A percentile compares a stretch with the other conserved stretches of the same genome.
Evolutionary conservation across 345 rosid genomes (phyloP).

Genomic region (Gossypium raimondii): DNA sequence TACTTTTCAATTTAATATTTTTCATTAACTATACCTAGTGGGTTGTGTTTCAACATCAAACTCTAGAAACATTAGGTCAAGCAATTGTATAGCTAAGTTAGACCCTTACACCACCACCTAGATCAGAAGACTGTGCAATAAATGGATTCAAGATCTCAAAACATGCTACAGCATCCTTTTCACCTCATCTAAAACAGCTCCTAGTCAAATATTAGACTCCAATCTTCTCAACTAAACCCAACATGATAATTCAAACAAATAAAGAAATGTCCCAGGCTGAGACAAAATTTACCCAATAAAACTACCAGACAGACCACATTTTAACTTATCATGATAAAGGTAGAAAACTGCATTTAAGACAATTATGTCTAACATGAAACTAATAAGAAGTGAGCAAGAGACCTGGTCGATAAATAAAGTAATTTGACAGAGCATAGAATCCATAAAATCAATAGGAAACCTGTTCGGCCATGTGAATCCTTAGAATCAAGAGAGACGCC

Average conservation of each 20-base stretch:
- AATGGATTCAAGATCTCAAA: background rate
- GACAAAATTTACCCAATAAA: background rate
- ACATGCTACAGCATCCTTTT: background rate
- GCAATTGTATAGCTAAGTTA: background rate
- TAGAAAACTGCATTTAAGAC: background rate
- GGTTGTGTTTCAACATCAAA: background rate
- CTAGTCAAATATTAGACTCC: background rate
- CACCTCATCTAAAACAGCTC: background rate
- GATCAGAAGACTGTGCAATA: background rate
- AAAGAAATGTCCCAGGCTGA: background rate
- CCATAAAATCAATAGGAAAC: constrained; percentile 26
- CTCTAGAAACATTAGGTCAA: background rate
- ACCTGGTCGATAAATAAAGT: background rate
- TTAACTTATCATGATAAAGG: background rate
- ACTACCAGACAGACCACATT: background rate
- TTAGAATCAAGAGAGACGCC: constrained; percentile 75
- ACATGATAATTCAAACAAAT: background rate
- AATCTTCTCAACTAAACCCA: background rate
- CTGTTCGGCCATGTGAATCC: constrained; percentile 84
- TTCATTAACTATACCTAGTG: background rate
- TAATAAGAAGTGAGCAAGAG: background rate
- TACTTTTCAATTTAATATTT: too few species aligned
- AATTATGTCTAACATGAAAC: background rate
- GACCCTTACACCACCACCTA: background rate
- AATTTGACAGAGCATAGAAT: background rate